Percentiles rank a stretch among this genome's conserved stretches.
Evolutionary conservation across 306 rosid species (phyloP).

Genomic region (cucumber (Cucumis sativus)): DNA sequence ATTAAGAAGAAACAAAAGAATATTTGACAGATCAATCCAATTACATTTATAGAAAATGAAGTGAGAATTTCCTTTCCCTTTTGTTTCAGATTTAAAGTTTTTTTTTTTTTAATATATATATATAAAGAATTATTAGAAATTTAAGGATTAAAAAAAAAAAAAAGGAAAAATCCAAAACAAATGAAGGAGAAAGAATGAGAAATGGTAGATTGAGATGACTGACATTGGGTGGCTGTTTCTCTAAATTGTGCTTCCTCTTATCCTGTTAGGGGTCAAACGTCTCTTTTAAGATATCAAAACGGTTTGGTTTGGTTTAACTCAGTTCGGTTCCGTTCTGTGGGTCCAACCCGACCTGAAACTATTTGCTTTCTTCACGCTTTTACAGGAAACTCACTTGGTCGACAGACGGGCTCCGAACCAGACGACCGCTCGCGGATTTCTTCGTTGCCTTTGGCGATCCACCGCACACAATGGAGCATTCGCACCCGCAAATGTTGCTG

Average conservation of each 20-base stretch:
- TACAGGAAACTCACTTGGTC: conserved; percentile 22
- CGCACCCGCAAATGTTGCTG: conserved; percentile 75
- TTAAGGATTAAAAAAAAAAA: background rate
- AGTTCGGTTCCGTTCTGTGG: background rate
- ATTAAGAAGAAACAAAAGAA: background rate
- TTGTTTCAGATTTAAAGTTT: background rate
- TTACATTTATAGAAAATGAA: background rate
- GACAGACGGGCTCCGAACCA: conserved; percentile 24
- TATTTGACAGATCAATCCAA: background rate
- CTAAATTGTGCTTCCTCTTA: background rate
- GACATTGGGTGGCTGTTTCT: background rate
- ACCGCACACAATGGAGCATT: conserved; percentile 76
- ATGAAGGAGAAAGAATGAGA: background rate
- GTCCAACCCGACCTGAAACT: background rate
- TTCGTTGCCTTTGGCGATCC: conserved; percentile 9
- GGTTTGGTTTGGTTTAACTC: background rate
- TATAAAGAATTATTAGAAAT: background rate
- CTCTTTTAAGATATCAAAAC: background rate
- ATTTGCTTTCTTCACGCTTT: background rate
- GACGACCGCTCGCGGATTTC: conserved; percentile 11
- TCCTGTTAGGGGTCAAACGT: background rate
- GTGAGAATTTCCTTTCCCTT: background rate
- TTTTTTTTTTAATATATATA: background rate
- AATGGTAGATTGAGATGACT: background rate
- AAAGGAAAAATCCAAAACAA: background rate